Evolutionary conservation across 2,329 filamentous ascomycete genomes (phyloP).

Genomic region (Colletotrichum godetiae): DNA sequence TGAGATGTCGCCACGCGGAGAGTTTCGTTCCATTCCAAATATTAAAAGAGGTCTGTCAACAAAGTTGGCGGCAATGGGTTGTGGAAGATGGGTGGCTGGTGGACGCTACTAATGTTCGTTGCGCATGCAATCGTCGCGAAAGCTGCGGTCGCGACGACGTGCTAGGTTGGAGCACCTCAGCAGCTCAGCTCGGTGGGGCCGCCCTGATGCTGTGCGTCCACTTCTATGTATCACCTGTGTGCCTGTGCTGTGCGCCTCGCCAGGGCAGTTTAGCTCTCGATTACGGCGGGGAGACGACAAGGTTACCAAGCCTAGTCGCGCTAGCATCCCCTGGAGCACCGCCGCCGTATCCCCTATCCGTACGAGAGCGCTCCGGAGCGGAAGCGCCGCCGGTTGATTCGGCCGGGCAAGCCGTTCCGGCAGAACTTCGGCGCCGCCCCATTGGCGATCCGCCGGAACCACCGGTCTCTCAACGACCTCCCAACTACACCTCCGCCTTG

Average conservation of each 20-base stretch:
- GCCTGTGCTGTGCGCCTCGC: not conserved
- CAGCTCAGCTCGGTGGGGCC: conserved; percentile 1
- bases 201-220: not conserved
- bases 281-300: conserved; percentile 5
- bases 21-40: not conserved
- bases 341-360: not conserved
- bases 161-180: conserved; percentile 19
- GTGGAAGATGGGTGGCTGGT: not conserved
- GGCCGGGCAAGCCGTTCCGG: not conserved
- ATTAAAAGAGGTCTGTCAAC: not conserved
- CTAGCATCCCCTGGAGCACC: not conserved
- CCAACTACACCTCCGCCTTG: not conserved
- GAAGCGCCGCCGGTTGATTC: not conserved
- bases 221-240: not conserved
- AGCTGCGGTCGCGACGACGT: conserved; percentile 32
- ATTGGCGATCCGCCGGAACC: not conserved
- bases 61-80: not conserved
- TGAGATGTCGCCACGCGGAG: too few species aligned
- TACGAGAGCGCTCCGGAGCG: not conserved
- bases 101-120: not conserved
- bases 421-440: not conserved
- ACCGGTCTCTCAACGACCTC: not conserved
- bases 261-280: conserved; percentile 2
- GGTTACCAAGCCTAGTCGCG: not conserved
- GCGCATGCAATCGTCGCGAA: conserved; percentile 13